Base-by-base conservation (phyloP, 1,284 basidiomycete species). In the Puccinia coronata region DNA sequence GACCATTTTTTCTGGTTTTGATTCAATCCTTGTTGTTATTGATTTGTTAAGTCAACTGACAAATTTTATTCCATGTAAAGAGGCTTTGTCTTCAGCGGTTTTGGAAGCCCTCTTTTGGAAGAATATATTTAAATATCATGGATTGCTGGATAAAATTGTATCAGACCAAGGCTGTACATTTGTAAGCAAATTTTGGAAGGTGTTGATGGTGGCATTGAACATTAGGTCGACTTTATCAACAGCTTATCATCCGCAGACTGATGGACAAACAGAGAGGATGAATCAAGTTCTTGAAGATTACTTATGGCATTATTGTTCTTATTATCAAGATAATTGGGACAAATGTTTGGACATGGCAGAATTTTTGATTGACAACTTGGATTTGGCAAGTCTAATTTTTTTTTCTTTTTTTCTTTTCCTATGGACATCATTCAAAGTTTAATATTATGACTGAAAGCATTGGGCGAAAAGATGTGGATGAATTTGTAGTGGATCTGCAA, bases 321-420 rank as follows among this genome's bases (percentile, higher is more conserved):
- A 84, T 73, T 3, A 78, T 3, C 79, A 83, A 41, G 67, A 83
- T 31, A 76, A 84, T 70, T 86, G 85, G 86, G 31, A 20, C 12
- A 67, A 83, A 1, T 83, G 82, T 63, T 80, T 87, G 14, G 78
- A 82, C 0, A 53, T 83, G 0, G 84, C 85, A 0, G 85, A 88
- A 67, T 88, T 88, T 51, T 57, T 84, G 16, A 43, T 43, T 43
- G 43, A 43, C 16, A 43, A 43, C 16, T 43, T 47, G 6, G 43
- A 25, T 12, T 39, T 23, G 28, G 28, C 67, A n/a, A 23, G 20
- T 23, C n/a, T 49, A 36, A 23, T 34, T 20, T 18, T 70, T 36
- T 70, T 41, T 49, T 6, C 67, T 12, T 16, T 70, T 70, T 49
- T 70, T 70, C 43, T 28, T 69, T 69, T 43, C n/a, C 4, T 25